A percentile compares a stretch with the other conserved stretches of the same genome.
Conservation (phyloP, 495 filamentous ascomycete species). For the Penicillium cosmopolitanum region DNA sequence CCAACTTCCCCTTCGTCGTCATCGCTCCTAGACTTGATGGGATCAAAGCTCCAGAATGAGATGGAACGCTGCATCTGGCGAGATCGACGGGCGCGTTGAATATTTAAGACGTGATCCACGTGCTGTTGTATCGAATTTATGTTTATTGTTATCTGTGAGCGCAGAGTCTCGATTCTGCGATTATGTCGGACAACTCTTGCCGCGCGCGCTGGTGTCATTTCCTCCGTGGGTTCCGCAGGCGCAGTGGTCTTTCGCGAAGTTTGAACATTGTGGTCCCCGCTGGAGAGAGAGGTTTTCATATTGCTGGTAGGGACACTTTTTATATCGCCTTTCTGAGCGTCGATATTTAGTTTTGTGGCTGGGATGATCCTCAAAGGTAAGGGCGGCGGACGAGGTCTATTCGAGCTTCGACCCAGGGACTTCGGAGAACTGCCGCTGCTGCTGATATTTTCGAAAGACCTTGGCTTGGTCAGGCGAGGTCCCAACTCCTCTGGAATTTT, state of each 20-base stretch:
- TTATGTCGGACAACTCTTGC: constrained; percentile 28
- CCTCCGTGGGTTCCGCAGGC: not conserved
- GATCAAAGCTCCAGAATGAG: constrained; percentile 49
- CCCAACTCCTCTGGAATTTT: constrained; percentile 16
- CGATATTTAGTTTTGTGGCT: constrained; percentile 10
- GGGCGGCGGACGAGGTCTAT: constrained; percentile 21
- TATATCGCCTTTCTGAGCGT: not conserved
- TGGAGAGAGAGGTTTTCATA: not conserved
- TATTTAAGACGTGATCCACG: constrained; percentile 27
- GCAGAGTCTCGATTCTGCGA: constrained; percentile 27
- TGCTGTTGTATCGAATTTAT: constrained; percentile 27
- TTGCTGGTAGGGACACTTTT: not conserved
- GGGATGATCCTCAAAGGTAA: constrained; percentile 31
- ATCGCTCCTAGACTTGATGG: constrained; percentile 15
- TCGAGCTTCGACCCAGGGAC: not conserved
- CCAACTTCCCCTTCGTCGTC: not conserved
- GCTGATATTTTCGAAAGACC: not conserved
- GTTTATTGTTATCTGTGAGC: constrained; percentile 29
- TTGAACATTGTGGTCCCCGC: not conserved
- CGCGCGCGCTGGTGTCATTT: constrained; percentile 10
- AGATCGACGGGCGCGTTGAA: constrained; percentile 31
- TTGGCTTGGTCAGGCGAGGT: not conserved
- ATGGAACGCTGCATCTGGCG: constrained; percentile 30
- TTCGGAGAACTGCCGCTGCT: not conserved
- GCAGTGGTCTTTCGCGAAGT: not conserved